Evolutionary conservation across 2,329 filamentous ascomycete species (phyloP).

Genomic region (Leptographium procerum): DNA sequence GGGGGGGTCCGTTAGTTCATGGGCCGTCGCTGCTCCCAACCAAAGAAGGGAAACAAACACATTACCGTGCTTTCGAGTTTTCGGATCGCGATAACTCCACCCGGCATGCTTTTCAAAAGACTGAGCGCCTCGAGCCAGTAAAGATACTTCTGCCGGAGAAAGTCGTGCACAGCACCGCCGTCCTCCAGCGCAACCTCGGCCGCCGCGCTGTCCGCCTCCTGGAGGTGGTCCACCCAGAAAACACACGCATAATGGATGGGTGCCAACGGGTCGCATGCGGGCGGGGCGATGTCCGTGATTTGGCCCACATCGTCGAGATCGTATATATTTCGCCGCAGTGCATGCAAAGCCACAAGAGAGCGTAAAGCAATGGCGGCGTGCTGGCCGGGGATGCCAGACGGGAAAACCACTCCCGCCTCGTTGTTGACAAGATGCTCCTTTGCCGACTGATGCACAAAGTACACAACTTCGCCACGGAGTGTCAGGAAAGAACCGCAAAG

Average conservation of each 20-base stretch:
- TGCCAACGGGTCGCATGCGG: constrained; percentile 17
- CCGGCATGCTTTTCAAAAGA: constrained; percentile 17
- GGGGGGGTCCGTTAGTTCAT: background rate
- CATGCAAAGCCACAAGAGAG: too few species aligned
- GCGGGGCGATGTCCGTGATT: constrained; percentile 14
- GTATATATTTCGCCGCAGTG: constrained; percentile 25
- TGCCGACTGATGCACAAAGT: constrained; percentile 30
- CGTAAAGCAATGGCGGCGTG: too few species aligned
- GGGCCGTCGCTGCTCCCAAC: background rate
- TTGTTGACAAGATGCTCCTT: constrained; percentile 26
- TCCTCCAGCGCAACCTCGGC: constrained; percentile 13
- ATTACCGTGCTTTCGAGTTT: constrained; percentile 10
- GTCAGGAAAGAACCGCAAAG: constrained; percentile 30
- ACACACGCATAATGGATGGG: constrained; percentile 20
- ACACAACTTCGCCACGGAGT: constrained; percentile 17
- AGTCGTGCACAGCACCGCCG: constrained; percentile 17
- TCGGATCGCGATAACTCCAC: constrained; percentile 15
- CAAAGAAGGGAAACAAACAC: background rate
- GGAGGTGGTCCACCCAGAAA: constrained; percentile 24
- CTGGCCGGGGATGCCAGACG: too few species aligned
- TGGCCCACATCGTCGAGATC: constrained; percentile 14
- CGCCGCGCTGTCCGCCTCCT: background rate
- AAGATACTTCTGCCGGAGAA: constrained; percentile 24
- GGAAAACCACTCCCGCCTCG: background rate
- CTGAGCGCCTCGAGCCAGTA: constrained; percentile 33